Conservation (phyloP, 305 asterid genomes). For the Ilex paraguariensis region DNA sequence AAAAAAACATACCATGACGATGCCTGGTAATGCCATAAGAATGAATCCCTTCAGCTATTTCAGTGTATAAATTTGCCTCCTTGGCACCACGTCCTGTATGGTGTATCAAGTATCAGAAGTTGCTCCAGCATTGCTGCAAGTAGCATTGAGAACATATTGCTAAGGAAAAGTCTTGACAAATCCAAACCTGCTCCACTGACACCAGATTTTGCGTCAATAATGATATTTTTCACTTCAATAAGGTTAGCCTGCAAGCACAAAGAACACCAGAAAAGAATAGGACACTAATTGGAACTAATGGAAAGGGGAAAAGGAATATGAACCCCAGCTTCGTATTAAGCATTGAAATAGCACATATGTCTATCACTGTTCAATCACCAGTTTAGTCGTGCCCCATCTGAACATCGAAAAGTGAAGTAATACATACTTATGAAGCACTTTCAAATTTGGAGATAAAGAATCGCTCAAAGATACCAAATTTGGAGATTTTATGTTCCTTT, state of each 20-base stretch:
- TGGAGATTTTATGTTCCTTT: too few relatives aligned
- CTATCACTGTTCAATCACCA: neutral
- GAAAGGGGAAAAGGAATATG: neutral
- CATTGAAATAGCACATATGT: too few relatives aligned
- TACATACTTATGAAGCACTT: too few relatives aligned
- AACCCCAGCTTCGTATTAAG: too few relatives aligned
- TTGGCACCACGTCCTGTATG: constrained; percentile 87
- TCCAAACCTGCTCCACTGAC: constrained; percentile 96
- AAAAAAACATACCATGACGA: constrained; percentile 71
- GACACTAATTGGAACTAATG: constrained; percentile 7
- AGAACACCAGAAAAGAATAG: neutral
- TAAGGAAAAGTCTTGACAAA: constrained; percentile 5
- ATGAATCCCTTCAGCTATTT: constrained; percentile 93
- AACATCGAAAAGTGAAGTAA: too few relatives aligned
- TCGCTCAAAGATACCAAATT: too few relatives aligned
- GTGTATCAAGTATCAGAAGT: constrained; percentile 16
- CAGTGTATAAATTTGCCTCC: constrained; percentile 91
- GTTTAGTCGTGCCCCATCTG: too few relatives aligned
- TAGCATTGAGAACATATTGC: neutral
- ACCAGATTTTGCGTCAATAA: constrained; percentile 90
- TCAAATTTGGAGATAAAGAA: too few relatives aligned
- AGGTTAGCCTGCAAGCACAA: constrained; percentile 65
- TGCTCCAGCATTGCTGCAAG: constrained; percentile 4
- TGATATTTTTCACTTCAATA: constrained; percentile 64
- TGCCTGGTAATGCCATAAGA: constrained; percentile 88